These are phyloP conservation scores for Gnomoniopsis smithogilvyi DNA, from an alignment of 2,329 filamentous ascomycete species.

Conservation along the genomic window DNA sequence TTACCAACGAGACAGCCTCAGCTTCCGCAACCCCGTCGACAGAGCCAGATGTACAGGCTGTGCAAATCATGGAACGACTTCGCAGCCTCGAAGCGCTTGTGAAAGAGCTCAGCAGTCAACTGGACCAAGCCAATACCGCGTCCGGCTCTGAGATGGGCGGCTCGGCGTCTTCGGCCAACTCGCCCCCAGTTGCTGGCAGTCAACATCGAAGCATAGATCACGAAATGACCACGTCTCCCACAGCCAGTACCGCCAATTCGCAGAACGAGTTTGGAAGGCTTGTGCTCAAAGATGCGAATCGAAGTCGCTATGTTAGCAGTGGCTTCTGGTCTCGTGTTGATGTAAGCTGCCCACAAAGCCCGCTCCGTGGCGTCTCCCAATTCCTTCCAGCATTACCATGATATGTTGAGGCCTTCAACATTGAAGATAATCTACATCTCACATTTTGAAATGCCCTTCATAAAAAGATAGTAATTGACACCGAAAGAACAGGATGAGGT, in stretches of 20 bases:
- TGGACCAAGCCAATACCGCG: slow-evolving; percentile 38
- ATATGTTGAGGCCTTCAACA: too few species aligned
- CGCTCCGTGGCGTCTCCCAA: neutral
- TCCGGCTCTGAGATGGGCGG: slow-evolving; percentile 23
- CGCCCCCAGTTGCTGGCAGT: slow-evolving; percentile 24
- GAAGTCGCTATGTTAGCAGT: slow-evolving; percentile 46
- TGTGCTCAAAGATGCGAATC: slow-evolving; percentile 40
- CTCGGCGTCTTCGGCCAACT: slow-evolving; percentile 26
- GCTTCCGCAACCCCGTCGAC: slow-evolving; percentile 28
- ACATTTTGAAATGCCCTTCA: too few species aligned
- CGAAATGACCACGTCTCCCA: slow-evolving; percentile 6
- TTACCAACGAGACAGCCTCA: slow-evolving; percentile 26
- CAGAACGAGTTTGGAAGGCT: slow-evolving; percentile 45
- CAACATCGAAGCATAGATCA: slow-evolving; percentile 20
- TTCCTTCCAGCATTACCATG: neutral
- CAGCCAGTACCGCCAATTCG: slow-evolving; percentile 19
- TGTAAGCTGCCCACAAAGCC: slow-evolving; percentile 29
- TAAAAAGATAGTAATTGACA: too few species aligned
- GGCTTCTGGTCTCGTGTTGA: slow-evolving; percentile 57
- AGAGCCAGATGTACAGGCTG: slow-evolving; percentile 25
- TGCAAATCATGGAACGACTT: slow-evolving; percentile 46
- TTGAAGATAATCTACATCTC: too few species aligned
- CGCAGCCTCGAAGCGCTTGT: slow-evolving; percentile 48
- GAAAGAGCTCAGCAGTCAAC: slow-evolving; percentile 44
- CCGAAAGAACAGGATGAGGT: neutral